Evolutionary conservation across 805 yeast genomes (phyloP).

Genomic region (Blastobotrys americana): DNA sequence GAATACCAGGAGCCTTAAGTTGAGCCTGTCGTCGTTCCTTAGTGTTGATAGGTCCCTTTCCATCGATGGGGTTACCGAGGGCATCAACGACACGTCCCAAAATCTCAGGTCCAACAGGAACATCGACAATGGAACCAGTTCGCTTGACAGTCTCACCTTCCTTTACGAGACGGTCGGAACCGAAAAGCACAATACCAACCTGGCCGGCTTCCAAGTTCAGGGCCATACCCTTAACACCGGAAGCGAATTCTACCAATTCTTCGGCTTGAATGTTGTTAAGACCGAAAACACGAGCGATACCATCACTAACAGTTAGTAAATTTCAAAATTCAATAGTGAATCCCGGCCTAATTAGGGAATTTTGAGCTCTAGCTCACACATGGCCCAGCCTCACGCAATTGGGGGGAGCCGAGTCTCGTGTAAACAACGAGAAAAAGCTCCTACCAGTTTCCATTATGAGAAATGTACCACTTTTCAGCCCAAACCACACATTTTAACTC

Average conservation of each 20-base stretch:
- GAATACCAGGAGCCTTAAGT: conserved; percentile 99
- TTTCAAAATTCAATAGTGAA: no score
- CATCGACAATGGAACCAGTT: conserved; percentile 99
- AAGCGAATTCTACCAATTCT: conserved; percentile 97
- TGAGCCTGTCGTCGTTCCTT: conserved; percentile 88
- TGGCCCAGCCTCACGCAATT: no score
- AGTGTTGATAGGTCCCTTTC: conserved; percentile 96
- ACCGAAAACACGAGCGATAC: conserved; percentile 99
- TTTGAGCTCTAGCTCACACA: no score
- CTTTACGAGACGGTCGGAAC: conserved; percentile 96
- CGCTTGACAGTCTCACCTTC: conserved; percentile 99
- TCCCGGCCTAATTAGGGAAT: no score
- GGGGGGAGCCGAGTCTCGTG: no score
- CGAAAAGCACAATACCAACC: conserved; percentile 99
- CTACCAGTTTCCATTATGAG: no score
- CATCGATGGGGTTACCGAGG: conserved; percentile 98
- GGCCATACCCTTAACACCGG: conserved; percentile 99
- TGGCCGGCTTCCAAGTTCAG: conserved; percentile 99
- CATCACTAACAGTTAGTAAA: conserved; percentile 71
- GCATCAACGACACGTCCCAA: conserved; percentile 99
- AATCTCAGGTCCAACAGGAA: conserved; percentile 96
- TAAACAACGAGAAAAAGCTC: no score
- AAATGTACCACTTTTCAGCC: no score
- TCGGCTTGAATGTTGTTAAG: conserved; percentile 99
- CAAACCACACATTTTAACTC: no score